These are phyloP conservation scores for Xylaria sp. DNA, from an alignment of 2,329 filamentous ascomycete species.

Conservation along the genomic window DNA sequence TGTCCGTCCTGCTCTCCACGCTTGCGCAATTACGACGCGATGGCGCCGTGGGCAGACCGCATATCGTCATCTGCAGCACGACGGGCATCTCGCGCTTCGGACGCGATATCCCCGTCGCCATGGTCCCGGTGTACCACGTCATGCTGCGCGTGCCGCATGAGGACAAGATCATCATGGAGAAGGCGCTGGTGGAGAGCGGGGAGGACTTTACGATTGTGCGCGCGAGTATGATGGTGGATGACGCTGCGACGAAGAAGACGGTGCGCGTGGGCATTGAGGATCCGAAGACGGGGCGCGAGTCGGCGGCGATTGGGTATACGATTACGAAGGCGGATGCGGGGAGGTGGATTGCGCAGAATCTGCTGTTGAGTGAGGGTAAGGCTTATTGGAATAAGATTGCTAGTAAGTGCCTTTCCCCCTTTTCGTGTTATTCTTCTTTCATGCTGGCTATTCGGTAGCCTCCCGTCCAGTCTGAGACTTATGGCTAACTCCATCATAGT, in stretches of 20 bases:
- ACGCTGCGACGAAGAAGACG: slow-evolving; percentile 25
- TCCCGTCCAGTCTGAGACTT: not conserved
- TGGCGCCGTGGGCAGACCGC: slow-evolving; percentile 31
- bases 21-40: slow-evolving; percentile 30
- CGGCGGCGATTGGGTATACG: slow-evolving; percentile 41
- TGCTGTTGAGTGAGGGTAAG: slow-evolving; percentile 27
- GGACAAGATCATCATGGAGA: slow-evolving; percentile 48
- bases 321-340: slow-evolving; percentile 46
- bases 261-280: slow-evolving; percentile 41
- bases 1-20: slow-evolving; percentile 38
- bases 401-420: slow-evolving; percentile 8
- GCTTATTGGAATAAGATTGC: slow-evolving; percentile 35
- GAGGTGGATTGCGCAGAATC: slow-evolving; percentile 41
- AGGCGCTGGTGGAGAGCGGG: slow-evolving; percentile 26
- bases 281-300: slow-evolving; percentile 28
- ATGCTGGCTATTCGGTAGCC: not conserved
- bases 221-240: slow-evolving; percentile 33
- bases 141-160: slow-evolving; percentile 39
- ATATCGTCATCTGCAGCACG: slow-evolving; percentile 37
- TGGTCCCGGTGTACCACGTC: slow-evolving; percentile 41
- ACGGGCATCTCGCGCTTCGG: slow-evolving; percentile 39
- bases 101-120: slow-evolving; percentile 40
- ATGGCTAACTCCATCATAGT: slow-evolving; percentile 2
- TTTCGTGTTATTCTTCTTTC: not conserved
- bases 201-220: slow-evolving; percentile 37